Evolutionary conservation across 106 monocot species (phyloP), one percentile per base, ranked within the genome.

Genomic region (Xerophyta viscosa): DNA sequence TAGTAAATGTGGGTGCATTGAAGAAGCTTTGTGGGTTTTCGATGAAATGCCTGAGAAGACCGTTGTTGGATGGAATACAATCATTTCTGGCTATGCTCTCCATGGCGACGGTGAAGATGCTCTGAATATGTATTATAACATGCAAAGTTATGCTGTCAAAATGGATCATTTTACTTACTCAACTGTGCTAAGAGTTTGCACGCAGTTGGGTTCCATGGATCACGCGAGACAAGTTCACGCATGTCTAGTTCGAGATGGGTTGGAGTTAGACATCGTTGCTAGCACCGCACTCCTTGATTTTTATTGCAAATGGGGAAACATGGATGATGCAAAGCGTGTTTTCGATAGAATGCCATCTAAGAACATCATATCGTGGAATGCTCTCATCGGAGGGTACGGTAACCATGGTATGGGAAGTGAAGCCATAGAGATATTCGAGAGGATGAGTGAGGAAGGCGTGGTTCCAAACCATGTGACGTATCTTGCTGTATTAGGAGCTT

Each of bases 151-250:
- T 14, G 56, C 72, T 48, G 71, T 82, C 3, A 66, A 72, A 62
- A 79, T 96, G 78, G 89, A 89, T 55, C 84, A 82, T 29, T 96
- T 89, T 67, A 96, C 94, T 2, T 96, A 76, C 68, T 88, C 88
- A 0, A 89, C 73, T 27, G 51, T 85, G 45, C 57, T 86, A 19
- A 64, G 78, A 59, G 77, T 96, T 24, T 96, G 84, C 41, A 65
- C 78, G 27, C 62, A 67, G 21, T 69, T 89, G 46, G 85, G 84
- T 30, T 89, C 85, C 18, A 36, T 89, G 37, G 96, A 86, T 25
- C 78, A 89, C 65, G 96, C 73, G 7, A 82, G 77, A 62, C 85
- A 96, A 69, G 78, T 76, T 42, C 96, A 96, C 64, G 85, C 89
- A 0, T 58, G 76, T 63, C 44, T 96, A 30, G 61, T 96, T 6